Evolutionary conservation across 768 basidiomycete genomes (phyloP).

Genomic region (Baorangia bicolor): DNA sequence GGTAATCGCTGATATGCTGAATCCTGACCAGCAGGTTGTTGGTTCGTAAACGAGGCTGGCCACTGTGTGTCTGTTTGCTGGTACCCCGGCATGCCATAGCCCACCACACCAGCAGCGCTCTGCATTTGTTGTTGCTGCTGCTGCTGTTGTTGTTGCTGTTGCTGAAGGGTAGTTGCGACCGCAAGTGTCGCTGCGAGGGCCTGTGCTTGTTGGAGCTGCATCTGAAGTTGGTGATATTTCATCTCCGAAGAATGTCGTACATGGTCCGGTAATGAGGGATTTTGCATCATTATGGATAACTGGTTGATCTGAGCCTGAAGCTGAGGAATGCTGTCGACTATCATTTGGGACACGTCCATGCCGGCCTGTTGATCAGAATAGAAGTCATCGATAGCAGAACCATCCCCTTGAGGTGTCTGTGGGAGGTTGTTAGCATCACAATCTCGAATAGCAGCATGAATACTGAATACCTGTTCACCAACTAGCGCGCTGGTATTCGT

Average conservation of each 20-base stretch:
- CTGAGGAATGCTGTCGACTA: conserved; percentile 74
- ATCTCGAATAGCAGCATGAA: neutral
- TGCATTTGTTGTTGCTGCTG: conserved; percentile 41
- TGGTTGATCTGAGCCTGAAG: conserved; percentile 86
- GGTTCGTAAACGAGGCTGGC: conserved; percentile 55
- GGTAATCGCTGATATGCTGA: conserved; percentile 87
- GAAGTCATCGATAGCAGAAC: conserved; percentile 56
- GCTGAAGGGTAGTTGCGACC: conserved; percentile 53
- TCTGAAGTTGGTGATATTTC: conserved; percentile 78
- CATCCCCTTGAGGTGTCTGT: conserved; percentile 28
- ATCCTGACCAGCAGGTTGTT: conserved; percentile 68
- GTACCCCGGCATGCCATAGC: conserved; percentile 45
- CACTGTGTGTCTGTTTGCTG: conserved; percentile 39
- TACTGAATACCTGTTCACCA: conserved; percentile 37
- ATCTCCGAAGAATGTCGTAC: conserved; percentile 80
- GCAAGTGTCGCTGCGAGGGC: conserved; percentile 65
- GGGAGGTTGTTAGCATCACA: conserved; percentile 2
- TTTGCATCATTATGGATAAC: conserved; percentile 75
- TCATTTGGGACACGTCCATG: conserved; percentile 68
- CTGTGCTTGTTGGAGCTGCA: conserved; percentile 79
- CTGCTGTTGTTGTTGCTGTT: conserved; percentile 47
- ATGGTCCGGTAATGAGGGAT: conserved; percentile 65
- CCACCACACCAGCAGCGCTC: conserved; percentile 31
- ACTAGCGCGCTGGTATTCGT: conserved; percentile 16
- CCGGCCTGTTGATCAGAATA: conserved; percentile 73